phyloP scores from a whole-genome alignment of 2,329 filamentous ascomycete species.

The Dichotomopilus funicola region DNA sequence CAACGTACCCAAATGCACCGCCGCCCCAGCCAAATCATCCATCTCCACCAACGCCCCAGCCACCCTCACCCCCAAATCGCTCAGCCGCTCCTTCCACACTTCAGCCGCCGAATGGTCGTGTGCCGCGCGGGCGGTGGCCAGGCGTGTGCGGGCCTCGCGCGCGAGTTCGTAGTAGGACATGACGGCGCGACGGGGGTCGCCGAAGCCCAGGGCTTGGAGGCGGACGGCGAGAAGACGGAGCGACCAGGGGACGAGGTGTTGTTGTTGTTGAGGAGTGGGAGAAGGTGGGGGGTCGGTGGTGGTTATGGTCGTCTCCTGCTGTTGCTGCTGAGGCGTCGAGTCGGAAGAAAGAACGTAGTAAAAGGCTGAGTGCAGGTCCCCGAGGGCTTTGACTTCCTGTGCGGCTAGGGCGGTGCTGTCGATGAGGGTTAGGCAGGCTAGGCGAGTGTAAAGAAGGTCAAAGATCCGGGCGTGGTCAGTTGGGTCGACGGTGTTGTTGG shows the following conservation, averaged over 20 bases:
- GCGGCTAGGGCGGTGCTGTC: conserved; percentile 63
- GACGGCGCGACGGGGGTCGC: conserved; percentile 74
- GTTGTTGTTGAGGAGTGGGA: background rate
- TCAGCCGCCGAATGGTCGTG: conserved; percentile 49
- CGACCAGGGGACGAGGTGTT: conserved; percentile 76
- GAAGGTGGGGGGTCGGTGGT: background rate
- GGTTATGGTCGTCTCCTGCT: conserved; percentile 16
- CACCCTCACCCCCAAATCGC: conserved; percentile 66
- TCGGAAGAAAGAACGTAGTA: conserved; percentile 36
- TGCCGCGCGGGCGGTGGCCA: conserved; percentile 40
- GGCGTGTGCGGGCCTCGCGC: conserved; percentile 61
- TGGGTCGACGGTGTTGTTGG: conserved; percentile 36
- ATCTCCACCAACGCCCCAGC: conserved; percentile 70
- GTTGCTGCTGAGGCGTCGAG: conserved; percentile 29
- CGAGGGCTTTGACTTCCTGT: conserved; percentile 58
- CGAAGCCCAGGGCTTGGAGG: conserved; percentile 78
- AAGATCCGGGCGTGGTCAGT: conserved; percentile 64
- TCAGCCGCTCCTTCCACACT: conserved; percentile 65
- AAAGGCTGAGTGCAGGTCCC: conserved; percentile 52
- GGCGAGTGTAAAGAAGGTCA: conserved; percentile 68
- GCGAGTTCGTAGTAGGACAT: conserved; percentile 89
- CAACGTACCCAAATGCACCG: conserved; percentile 61
- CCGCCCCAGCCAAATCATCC: conserved; percentile 77
- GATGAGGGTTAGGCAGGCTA: conserved; percentile 75
- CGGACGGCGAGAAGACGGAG: conserved; percentile 77